Evolutionary conservation across 441 rosid species (phyloP), one percentile per base, ranked within the genome.

Genomic region (Adansonia madagascariensis): DNA sequence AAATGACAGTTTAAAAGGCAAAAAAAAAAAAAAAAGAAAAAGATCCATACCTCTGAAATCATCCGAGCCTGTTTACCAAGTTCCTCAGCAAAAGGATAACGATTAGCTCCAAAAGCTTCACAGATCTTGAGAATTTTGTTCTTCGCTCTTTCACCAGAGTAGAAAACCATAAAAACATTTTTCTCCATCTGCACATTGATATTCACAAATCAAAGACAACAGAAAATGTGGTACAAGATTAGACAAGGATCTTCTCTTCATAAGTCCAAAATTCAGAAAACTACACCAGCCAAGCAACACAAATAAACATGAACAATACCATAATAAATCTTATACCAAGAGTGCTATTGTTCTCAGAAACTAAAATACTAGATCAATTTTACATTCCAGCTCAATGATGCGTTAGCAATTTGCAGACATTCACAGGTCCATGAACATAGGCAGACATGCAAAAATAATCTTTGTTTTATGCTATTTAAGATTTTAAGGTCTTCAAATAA

Each of bases 41-140:
- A 12, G 77, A 74, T 53, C 62, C 80, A 77, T 86, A 92, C 99
- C 88, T 93, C 90, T 7, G 80, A 75, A 74, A 85, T 83, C 89
- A 89, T 89, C 78, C 88, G 88, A 75, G 80, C 77, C 87, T 92
- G 97, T 81, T 79, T 92, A 74, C 89, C 87, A 47, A 87, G 70
- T 15, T 92, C 97, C 83, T 92, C 96, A 41, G 87, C 79, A 85
- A 95, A 93, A 77, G 94, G 83, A 83, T 95, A 95, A 49, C 94
- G 96, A 77, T 91, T 95, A 75, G 98, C 98, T 57, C 94, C 99
- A 90, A 93, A 92, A 77, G 96, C 98, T 81, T 95, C 97, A 82
- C 97, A 92, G 77, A 92, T 95, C 84, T 92, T 93, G 61, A 90
- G 87, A 79, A 93, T 86, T 87, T 95, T 95, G 77, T 82, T 88